These are phyloP conservation scores for Casuarina equisetifolia DNA, from an alignment of 306 rosid species.

Conservation along the genomic window DNA sequence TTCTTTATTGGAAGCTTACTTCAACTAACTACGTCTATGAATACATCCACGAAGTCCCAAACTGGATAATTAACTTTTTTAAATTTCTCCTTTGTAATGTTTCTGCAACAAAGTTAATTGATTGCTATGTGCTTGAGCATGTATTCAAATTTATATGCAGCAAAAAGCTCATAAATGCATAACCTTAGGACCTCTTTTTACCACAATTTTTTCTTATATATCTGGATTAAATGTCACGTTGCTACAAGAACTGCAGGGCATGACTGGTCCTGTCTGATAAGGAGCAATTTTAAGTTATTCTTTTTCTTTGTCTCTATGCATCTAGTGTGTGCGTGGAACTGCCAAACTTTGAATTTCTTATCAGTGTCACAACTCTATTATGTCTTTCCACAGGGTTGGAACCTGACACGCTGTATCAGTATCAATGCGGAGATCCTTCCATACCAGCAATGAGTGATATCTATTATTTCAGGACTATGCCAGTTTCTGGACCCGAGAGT, in stretches of 20 bases:
- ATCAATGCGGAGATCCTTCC: slow-evolving; percentile 80
- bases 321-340: not conserved
- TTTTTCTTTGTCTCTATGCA: not conserved
- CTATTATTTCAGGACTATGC: slow-evolving; percentile 79
- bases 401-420: slow-evolving; percentile 72
- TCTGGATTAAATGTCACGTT: not conserved
- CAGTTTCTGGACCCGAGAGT: slow-evolving; percentile 67
- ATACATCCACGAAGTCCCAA: not conserved
- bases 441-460: slow-evolving; percentile 63
- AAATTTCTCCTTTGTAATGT: not conserved
- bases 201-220: not conserved
- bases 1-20: not conserved
- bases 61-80: not conserved
- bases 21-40: not conserved
- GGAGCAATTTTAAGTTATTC: not conserved
- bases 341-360: not conserved
- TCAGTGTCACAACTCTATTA: slow-evolving; percentile 18
- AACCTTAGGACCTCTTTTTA: not conserved
- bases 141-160: not conserved
- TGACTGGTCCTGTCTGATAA: not conserved
- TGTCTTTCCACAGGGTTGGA: slow-evolving; percentile 50
- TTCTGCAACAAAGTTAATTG: not conserved
- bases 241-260: not conserved
- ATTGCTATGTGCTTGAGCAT: not conserved
- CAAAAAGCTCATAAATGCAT: not conserved